Evolutionary conservation across 1,284 basidiomycete genomes (phyloP), one percentile per base, ranked within the genome.

Genomic region (Ustilago nuda): DNA sequence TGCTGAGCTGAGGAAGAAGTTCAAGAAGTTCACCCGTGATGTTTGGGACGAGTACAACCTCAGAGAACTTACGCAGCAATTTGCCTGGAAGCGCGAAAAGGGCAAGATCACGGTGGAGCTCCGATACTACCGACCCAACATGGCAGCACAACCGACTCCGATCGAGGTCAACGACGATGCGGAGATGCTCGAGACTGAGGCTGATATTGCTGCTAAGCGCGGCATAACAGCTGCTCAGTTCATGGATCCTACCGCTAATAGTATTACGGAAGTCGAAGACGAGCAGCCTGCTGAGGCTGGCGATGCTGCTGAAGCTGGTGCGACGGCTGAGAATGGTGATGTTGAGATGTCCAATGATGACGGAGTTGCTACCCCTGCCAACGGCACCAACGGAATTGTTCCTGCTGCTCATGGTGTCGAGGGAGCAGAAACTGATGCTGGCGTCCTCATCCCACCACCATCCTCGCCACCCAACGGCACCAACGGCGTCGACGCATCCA

Each of bases 1-100:
- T 45, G 90, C 90, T 2, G 95, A 98, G 85, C 88, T 99, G 77
- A 94, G 94, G 87, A 91, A 94, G 84, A 95, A 96, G 87, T 96
- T 93, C 87, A 94, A 94, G 88, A 90, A 93, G 76, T 96, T 97
- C 83, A 93, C 91, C 0, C 93, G 94, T 85, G 88, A 90, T 48
- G 92, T 94, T 50, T 90, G 89, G 83, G 78, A 80, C 57, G 85
- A 86, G 76, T 84, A 85, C 72, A 86, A 87, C 56, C 79, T 86
- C 68, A 70, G 78, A n/a, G 74, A 79, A 41, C 82, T 87, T 39
- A 86, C 85, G 64, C 79, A 84, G 50, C 72, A 78, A 30, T 86
- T 85, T 66, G 79, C 80, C 2, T 82, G 70, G 69, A 60, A 63
- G 48, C 76, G 82, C 41, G 82, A 83, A 15, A 78, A 83, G 54